Base-by-base conservation (phyloP, 2,329 filamentous ascomycete genomes). In the Pseudogymnoascus sp. region DNA sequence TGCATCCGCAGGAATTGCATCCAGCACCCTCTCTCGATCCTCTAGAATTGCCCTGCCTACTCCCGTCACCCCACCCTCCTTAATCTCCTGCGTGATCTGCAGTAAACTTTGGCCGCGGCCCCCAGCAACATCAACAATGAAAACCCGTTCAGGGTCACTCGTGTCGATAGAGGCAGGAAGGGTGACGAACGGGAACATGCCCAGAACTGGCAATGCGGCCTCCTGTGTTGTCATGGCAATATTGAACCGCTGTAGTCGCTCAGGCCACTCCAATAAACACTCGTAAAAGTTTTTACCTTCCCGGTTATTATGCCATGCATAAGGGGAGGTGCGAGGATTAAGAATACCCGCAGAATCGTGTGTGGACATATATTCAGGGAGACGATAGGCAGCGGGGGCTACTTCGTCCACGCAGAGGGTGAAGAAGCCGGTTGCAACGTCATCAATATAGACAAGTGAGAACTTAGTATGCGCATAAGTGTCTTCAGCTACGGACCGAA, bases 391-490 rank as follows among this genome's bases (percentile, higher is more conserved):
- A 36, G 65, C 65, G 6, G 65, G 66, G 10, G 64, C 60, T 52
- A 69, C 68, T 60, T 69, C 67, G 18, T 69, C 67, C 33, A 67
- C 42, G 45, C 68, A 67, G 8, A 70, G 62, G 36, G 69, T 67
- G 58, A 68, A 70, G 59, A 72, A 70, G 40, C 69, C 67, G 7
- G 70, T 64, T 62, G 67, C 67, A 13, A 66, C 42, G 18, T 66
- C 67, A 21, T 69, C 68, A 15, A 71, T 60, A 52, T 71, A 71
- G 5, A 66, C 70, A 10, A 72, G 62, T 9, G 71, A 72, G 45
- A 67, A 68, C 1, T 62, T 61, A 3, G 69, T 72, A 58, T 73
- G 72, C 4, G 66, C 63, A 60, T 70, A 73, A 29, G 63, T 64
- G 58, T 71, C 65, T n/a, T 68, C 67, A 1, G 64, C 66, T 29